A percentile compares a stretch with the other conserved stretches of the same genome.
phyloP scores from a whole-genome alignment of 169 alveolate genomes.

The Plasmodium knowlesi region DNA sequence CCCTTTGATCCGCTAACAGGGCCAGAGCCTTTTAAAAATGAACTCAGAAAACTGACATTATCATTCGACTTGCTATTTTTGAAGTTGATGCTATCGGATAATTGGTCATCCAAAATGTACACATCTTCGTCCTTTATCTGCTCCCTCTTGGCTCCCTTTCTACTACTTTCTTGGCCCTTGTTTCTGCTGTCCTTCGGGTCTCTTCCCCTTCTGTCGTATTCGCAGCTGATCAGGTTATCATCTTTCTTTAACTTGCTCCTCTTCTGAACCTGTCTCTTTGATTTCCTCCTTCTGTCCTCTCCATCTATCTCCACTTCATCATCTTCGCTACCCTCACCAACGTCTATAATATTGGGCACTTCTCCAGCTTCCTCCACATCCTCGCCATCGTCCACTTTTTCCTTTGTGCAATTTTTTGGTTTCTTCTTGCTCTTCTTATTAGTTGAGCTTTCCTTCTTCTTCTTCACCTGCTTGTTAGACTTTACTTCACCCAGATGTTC shows the following conservation, averaged over 20 bases:
- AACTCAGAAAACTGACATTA: slow-evolving; percentile 11
- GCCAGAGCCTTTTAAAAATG: background rate
- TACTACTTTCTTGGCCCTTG: background rate
- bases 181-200: slow-evolving; percentile 1
- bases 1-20: background rate
- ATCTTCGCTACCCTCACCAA: background rate
- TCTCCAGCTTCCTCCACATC: background rate
- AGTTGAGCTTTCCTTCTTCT: slow-evolving; percentile 11
- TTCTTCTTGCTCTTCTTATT: slow-evolving; percentile 23
- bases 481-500: background rate
- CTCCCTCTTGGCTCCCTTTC: background rate
- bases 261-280: background rate
- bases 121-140: background rate
- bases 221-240: background rate
- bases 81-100: background rate
- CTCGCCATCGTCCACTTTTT: background rate
- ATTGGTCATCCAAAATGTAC: background rate
- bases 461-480: background rate
- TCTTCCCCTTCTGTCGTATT: background rate
- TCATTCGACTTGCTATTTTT: slow-evolving; percentile 31
- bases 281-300: background rate
- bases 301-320: background rate
- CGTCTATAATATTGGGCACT: background rate
- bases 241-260: background rate
- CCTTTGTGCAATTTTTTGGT: slow-evolving; percentile 7